Evolutionary conservation across 2,329 filamentous ascomycete species (phyloP), one percentile per base, ranked within the genome.

Genomic region (Ceratocystis papillata): DNA sequence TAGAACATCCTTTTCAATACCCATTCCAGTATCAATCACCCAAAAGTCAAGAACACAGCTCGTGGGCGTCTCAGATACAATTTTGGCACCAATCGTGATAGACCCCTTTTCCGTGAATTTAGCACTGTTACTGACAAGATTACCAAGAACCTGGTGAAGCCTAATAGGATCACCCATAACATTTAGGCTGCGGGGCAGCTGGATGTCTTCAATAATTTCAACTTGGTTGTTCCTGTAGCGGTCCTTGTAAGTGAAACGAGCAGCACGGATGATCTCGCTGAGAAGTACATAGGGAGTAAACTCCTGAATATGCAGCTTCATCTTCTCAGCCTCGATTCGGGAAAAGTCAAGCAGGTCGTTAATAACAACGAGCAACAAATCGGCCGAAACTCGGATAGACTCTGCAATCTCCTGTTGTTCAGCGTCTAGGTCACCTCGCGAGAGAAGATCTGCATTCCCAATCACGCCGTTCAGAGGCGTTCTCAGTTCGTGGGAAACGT

Each of bases 311-410:
- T 89, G 89, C 1, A 92, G 82, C 73, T 94, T 90, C 78, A 96
- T 86, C 74, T 90, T 87, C 70, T 92, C 89, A 2, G 88, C 90
- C 74, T 96, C 90, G 78, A 94, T 90, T 75, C 96, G 95, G 33
- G 91, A 96, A 73, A 96, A 95, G 75, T 97, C 93, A 3, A 96
- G 79, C 64, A 96, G 96, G 72, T 97, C 93, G 72, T 96, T 96
- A 77, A 96, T 96, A 61, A 96, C 90, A 0, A 91, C 94, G 30
- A 96, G 79, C 15, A 96, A 77, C 17, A 94, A 85, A 73, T 96
- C 91, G 0, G 90, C 90, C 62, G 89, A 95, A 41, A 92, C 82
- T 62, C 90, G 85, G 65, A 95, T 94, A 17, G 90, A 93, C 72
- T 95, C 90, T 3, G 89, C 88, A 79, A 91, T 94, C 70, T 95